Evolutionary conservation across 1,139 yeast species (phyloP).

Genomic region (Groenewaldozyma sp.): DNA sequence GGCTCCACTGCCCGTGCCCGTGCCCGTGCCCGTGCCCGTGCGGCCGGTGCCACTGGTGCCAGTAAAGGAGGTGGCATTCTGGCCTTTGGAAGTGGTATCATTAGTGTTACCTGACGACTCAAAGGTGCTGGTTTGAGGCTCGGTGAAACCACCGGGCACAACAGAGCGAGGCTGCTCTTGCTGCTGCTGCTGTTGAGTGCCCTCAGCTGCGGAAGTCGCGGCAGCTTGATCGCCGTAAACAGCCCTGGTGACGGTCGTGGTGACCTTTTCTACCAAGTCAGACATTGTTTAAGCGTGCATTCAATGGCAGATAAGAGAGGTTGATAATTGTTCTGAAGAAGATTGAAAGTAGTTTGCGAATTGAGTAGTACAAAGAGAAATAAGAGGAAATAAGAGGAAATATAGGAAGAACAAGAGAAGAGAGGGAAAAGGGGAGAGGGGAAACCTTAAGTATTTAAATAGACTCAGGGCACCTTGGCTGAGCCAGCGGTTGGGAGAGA

Average conservation of each 20-base stretch:
- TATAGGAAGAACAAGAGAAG: neutral
- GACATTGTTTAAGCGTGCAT: too few species aligned
- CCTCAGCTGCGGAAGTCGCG: neutral
- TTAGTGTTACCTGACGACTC: neutral
- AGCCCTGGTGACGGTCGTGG: slow-evolving; percentile 10
- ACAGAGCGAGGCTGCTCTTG: neutral
- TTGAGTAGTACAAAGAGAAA: neutral
- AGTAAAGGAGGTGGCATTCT: neutral
- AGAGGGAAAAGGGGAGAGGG: too few species aligned
- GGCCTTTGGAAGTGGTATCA: neutral
- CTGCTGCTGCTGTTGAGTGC: too few species aligned
- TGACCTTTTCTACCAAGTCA: slow-evolving; percentile 11
- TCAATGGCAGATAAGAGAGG: neutral
- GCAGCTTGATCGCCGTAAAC: too few species aligned
- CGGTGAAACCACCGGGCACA: slow-evolving; percentile 6
- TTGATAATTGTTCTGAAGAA: neutral
- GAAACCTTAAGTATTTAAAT: too few species aligned
- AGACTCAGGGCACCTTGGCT: too few species aligned
- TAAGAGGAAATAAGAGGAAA: neutral
- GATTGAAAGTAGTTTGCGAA: neutral
- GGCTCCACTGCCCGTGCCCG: too few species aligned
- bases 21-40: too few species aligned
- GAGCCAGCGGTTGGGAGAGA: too few species aligned
- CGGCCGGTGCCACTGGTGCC: neutral
- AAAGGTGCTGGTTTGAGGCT: neutral